These are phyloP conservation scores for Schrenkiella parvula DNA, from an alignment of 345 rosid genomes.

Conservation along the genomic window DNA sequence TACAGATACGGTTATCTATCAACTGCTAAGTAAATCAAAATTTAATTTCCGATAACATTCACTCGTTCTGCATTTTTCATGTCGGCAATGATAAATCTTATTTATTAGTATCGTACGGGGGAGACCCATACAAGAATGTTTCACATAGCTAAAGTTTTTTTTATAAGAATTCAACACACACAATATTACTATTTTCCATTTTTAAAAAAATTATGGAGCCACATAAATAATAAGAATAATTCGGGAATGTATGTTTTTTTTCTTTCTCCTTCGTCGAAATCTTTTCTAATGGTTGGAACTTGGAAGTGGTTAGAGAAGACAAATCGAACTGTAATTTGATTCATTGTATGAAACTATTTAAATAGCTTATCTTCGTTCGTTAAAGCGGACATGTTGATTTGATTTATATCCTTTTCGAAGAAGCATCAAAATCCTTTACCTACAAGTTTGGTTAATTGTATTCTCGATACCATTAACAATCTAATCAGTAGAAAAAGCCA, in stretches of 20 bases:
- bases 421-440: slow-evolving; percentile 25
- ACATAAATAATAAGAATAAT: neutral
- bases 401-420: slow-evolving; percentile 15
- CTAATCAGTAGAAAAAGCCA: slow-evolving; percentile 19
- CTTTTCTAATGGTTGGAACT: neutral
- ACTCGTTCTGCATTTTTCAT: neutral
- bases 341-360: slow-evolving; percentile 1
- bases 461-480: slow-evolving; percentile 2
- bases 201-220: neutral
- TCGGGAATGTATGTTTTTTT: neutral
- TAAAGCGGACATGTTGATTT: slow-evolving; percentile 12
- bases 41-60: neutral
- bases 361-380: slow-evolving; percentile 1
- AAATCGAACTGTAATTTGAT: slow-evolving; percentile 1
- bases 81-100: neutral
- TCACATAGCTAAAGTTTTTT: neutral
- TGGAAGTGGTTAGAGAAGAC: slow-evolving; percentile 14
- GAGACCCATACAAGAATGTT: neutral
- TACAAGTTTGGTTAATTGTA: slow-evolving; percentile 7
- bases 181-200: neutral
- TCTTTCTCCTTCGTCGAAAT: neutral
- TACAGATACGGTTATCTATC: neutral
- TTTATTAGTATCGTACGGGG: neutral
- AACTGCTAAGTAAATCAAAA: neutral
- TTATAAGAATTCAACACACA: neutral